Evolutionary conservation across 345 rosid genomes (phyloP).

Genomic region (Murraya paniculata): DNA sequence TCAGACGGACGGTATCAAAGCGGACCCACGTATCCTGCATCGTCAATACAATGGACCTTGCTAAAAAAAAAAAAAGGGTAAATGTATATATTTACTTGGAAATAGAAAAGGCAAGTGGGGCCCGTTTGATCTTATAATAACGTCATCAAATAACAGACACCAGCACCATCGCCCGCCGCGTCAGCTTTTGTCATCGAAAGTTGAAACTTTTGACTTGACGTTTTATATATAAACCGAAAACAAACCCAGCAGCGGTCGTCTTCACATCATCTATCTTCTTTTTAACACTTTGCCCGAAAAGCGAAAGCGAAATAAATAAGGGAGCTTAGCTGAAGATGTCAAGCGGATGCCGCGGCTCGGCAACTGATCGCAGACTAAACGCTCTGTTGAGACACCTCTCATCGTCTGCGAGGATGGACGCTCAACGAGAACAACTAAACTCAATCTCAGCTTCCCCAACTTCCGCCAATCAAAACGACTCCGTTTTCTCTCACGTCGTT

Average conservation of each 20-base stretch:
- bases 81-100: too few species aligned
- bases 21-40: too few species aligned
- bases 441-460: conserved; percentile 42
- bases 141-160: neutral
- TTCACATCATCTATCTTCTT: neutral
- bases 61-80: too few species aligned
- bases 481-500: conserved; percentile 73
- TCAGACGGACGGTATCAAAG: too few species aligned
- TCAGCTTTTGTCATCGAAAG: neutral
- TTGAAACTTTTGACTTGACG: conserved; percentile 16
- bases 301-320: neutral
- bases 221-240: neutral
- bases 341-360: conserved; percentile 9
- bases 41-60: too few species aligned
- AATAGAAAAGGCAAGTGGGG: neutral
- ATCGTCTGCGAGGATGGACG: neutral
- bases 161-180: conserved; percentile 16
- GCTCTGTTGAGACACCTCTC: conserved; percentile 46
- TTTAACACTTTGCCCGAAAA: neutral
- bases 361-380: conserved; percentile 47
- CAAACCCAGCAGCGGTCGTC: neutral
- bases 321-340: conserved; percentile 9
- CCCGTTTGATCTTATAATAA: neutral
- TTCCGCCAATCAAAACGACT: conserved; percentile 37
- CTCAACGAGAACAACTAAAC: neutral